Conservation (phyloP, 2,329 filamentous ascomycete genomes). For the Cladosporium sp. region DNA sequence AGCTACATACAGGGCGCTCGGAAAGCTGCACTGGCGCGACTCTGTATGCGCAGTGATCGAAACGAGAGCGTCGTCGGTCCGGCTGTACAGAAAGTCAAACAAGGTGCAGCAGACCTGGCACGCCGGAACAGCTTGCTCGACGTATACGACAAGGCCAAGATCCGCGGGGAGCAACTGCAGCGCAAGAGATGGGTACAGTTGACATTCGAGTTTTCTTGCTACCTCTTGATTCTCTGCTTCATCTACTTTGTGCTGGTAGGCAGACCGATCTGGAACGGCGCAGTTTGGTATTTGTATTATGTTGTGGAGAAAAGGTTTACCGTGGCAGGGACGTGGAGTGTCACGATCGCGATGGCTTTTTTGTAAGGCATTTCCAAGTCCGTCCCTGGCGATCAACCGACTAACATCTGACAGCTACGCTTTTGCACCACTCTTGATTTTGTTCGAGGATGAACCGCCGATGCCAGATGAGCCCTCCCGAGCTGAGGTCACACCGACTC, state of each 20-base stretch:
- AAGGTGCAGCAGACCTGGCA: neutral
- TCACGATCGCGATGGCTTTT: neutral
- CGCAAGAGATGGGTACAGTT: conserved; percentile 37
- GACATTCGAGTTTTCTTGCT: conserved; percentile 43
- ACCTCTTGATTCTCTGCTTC: conserved; percentile 40
- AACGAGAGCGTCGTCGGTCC: neutral
- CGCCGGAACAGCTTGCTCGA: conserved; percentile 21
- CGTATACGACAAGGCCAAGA: conserved; percentile 29
- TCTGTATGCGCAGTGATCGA: neutral
- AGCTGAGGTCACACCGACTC: conserved; percentile 21
- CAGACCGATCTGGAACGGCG: conserved; percentile 48
- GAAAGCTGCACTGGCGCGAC: neutral
- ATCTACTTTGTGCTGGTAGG: conserved; percentile 51
- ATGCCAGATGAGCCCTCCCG: conserved; percentile 26
- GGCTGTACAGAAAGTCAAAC: neutral
- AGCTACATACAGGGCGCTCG: neutral
- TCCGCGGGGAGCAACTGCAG: conserved; percentile 23
- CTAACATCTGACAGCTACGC: conserved; percentile 36
- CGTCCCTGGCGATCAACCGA: neutral
- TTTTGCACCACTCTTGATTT: conserved; percentile 33
- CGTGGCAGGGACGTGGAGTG: neutral
- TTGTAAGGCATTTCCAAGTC: neutral
- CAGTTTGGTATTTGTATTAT: conserved; percentile 11
- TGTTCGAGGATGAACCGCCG: conserved; percentile 38
- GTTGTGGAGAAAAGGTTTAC: neutral